These are phyloP conservation scores for Gloeopeniophorella convolvens DNA, from an alignment of 768 basidiomycete genomes.

Conservation along the genomic window DNA sequence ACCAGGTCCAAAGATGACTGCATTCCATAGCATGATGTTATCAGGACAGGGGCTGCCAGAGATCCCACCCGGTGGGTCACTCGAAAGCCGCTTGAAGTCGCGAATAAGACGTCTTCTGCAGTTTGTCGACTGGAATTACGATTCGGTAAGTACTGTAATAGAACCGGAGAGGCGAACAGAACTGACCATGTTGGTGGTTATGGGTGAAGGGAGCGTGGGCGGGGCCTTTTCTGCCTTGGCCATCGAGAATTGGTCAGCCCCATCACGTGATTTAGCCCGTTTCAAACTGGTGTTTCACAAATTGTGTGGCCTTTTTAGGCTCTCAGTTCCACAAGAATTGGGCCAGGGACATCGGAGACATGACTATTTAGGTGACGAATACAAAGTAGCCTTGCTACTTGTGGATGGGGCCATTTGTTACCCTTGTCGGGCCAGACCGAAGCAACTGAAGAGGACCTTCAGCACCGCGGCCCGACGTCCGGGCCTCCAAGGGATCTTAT, in stretches of 20 bases:
- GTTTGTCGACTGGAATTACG: slow-evolving; percentile 69
- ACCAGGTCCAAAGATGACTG: slow-evolving; percentile 99
- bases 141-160: not conserved
- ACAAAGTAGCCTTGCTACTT: no score
- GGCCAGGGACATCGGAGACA: no score
- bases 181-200: slow-evolving; percentile 19
- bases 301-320: no score
- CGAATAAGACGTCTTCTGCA: slow-evolving; percentile 94
- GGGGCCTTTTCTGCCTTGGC: slow-evolving; percentile 10
- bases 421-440: no score
- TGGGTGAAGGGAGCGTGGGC: slow-evolving; percentile 6
- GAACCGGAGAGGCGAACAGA: not conserved
- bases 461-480: no score
- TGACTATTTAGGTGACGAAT: no score
- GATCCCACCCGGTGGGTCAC: slow-evolving; percentile 93
- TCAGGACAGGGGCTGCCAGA: slow-evolving; percentile 96
- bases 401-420: no score
- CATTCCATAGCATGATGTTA: slow-evolving; percentile 99
- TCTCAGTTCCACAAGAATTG: no score
- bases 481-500: no score
- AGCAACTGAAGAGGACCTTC: no score
- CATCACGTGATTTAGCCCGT: not conserved
- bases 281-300: not conserved
- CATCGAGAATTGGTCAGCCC: slow-evolving; percentile 9
- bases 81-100: slow-evolving; percentile 93